These are phyloP conservation scores for Chlamydomonas sphaeroides DNA, from an alignment of 139 green algal genomes.

Conservation along the genomic window DNA sequence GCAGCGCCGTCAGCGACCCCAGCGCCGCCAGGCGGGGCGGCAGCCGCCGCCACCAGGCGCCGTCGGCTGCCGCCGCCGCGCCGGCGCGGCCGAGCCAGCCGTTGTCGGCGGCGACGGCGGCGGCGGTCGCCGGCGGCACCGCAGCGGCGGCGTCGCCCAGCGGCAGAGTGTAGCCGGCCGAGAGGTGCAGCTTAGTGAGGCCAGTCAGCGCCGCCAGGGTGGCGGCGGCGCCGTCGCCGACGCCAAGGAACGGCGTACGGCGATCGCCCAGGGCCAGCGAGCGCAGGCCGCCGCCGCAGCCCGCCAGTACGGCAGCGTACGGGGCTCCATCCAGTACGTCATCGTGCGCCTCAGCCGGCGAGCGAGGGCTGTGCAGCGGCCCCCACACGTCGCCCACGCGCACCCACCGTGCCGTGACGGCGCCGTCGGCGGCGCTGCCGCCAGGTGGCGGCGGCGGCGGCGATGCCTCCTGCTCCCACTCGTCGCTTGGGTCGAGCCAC, in stretches of 20 bases:
- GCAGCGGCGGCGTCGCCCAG: neutral
- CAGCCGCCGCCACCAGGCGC: neutral
- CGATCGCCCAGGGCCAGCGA: slow-evolving; percentile 18
- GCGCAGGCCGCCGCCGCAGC: neutral
- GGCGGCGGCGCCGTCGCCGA: slow-evolving; percentile 10
- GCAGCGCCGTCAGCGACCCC: neutral
- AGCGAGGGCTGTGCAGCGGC: neutral
- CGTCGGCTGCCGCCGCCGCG: neutral
- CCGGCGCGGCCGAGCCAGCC: neutral
- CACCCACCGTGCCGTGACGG: too few species aligned
- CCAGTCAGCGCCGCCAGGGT: neutral
- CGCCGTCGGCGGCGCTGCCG: too few species aligned
- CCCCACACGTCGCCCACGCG: slow-evolving; percentile 13
- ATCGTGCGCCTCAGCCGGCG: neutral
- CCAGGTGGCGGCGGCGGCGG: neutral
- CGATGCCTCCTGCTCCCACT: neutral
- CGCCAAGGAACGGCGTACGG: slow-evolving; percentile 3
- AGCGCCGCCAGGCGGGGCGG: neutral
- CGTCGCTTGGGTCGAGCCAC: slow-evolving; percentile 5
- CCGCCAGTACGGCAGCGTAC: neutral
- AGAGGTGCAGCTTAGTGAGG: slow-evolving; percentile 28
- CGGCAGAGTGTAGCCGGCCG: slow-evolving; percentile 20
- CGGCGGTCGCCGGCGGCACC: neutral
- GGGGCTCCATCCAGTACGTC: neutral
- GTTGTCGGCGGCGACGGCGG: too few species aligned